Conservation (phyloP, 805 yeast genomes). For the Hanseniaspora valbyensis region DNA sequence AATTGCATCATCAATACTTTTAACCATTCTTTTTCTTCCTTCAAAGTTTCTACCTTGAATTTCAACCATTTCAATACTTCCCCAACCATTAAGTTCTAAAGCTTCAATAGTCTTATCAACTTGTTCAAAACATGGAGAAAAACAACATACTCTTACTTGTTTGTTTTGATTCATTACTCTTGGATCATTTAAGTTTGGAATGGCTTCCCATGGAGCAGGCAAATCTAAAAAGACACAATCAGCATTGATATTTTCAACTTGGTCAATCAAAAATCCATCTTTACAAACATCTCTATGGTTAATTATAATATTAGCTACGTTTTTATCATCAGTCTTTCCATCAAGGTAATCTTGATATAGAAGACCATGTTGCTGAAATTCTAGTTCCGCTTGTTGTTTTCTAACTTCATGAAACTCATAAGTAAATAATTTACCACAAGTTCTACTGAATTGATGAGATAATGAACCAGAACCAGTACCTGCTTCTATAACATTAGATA, state of each 20-base stretch:
- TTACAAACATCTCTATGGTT: conserved; percentile 90
- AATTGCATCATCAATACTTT: conserved; percentile 68
- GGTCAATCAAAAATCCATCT: conserved; percentile 58
- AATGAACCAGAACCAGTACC: conserved; percentile 98
- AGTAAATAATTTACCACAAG: conserved; percentile 68
- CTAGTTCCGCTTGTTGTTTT: conserved; percentile 63
- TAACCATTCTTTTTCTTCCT: conserved; percentile 77
- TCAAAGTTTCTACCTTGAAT: conserved; percentile 78
- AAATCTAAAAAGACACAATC: conserved; percentile 77
- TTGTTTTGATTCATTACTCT: conserved; percentile 44
- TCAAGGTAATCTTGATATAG: conserved; percentile 18
- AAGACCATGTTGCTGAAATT: conserved; percentile 65
- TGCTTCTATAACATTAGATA: conserved; percentile 79
- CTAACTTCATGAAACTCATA: conserved; percentile 88
- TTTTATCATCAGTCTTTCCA: conserved; percentile 12
- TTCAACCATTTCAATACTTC: conserved; percentile 81
- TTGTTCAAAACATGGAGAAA: conserved; percentile 96
- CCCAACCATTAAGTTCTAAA: conserved; percentile 69
- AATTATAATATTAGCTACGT: conserved; percentile 41
- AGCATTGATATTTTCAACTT: conserved; percentile 34
- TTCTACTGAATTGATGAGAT: conserved; percentile 82
- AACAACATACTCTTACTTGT: conserved; percentile 74
- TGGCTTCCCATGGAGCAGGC: conserved; percentile 96
- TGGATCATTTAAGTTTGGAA: conserved; percentile 47
- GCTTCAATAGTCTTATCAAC: conserved; percentile 77